A percentile compares a stretch with the other conserved stretches of the same genome.
Evolutionary conservation across 2,329 filamentous ascomycete genomes (phyloP).

Genomic region (Periglandula ipomoeae): DNA sequence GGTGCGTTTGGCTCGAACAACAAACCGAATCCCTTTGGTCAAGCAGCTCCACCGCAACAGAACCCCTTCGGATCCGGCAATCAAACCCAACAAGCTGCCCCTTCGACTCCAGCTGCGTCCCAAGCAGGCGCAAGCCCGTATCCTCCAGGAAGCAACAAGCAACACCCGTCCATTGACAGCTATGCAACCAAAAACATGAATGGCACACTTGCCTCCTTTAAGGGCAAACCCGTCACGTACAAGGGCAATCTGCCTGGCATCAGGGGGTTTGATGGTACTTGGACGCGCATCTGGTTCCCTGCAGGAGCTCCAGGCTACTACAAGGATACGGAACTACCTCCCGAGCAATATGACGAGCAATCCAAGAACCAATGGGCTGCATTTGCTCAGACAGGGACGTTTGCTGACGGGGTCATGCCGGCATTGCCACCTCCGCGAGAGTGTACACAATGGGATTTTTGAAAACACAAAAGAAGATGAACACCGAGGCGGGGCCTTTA

Average conservation of each 20-base stretch:
- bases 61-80: constrained; percentile 17
- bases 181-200: constrained; percentile 34
- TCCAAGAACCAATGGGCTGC: constrained; percentile 54
- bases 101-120: constrained; percentile 2
- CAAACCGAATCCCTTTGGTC: constrained; percentile 15
- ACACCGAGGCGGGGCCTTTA: not conserved
- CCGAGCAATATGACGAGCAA: constrained; percentile 48
- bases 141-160: constrained; percentile 31
- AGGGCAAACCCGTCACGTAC: constrained; percentile 54
- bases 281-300: constrained; percentile 64
- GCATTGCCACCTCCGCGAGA: constrained; percentile 69
- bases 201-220: constrained; percentile 47
- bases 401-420: constrained; percentile 64
- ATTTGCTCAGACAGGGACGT: constrained; percentile 56
- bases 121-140: constrained; percentile 27
- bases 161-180: constrained; percentile 34
- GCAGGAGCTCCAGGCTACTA: constrained; percentile 57
- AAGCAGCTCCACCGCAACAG: constrained; percentile 11
- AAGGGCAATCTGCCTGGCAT: constrained; percentile 38
- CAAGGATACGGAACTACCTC: constrained; percentile 51
- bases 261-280: constrained; percentile 42
- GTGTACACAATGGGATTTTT: constrained; percentile 68
- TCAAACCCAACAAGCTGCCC: constrained; percentile 10
- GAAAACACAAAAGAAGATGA: constrained; percentile 12
- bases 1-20: constrained; percentile 15